Conservation (phyloP, 768 basidiomycete species). For the Leccinellum albellum region DNA sequence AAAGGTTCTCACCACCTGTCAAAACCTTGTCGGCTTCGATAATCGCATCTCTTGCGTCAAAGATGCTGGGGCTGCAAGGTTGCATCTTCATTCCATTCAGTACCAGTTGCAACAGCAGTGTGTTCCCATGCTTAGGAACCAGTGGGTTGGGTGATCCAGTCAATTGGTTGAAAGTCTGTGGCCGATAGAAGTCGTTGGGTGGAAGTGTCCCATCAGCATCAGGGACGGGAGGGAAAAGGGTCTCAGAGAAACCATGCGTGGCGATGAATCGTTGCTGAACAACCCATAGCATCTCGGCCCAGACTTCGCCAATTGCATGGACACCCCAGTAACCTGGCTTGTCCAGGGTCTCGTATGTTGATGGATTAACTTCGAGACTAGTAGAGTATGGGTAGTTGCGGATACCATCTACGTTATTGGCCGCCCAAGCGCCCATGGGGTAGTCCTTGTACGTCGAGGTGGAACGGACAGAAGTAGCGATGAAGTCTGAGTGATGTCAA, state of each 20-base stretch:
- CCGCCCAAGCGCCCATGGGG: constrained; percentile 94
- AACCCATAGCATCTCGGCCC: constrained; percentile 90
- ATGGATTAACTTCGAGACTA: constrained; percentile 76
- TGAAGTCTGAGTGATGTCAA: constrained; percentile 49
- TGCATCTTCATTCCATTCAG: constrained; percentile 94
- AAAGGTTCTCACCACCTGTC: constrained; percentile 91
- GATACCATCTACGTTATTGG: constrained; percentile 72
- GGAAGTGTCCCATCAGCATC: constrained; percentile 61
- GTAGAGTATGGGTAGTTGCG: constrained; percentile 87
- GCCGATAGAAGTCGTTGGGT: constrained; percentile 66
- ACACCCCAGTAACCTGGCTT: constrained; percentile 93
- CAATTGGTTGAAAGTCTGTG: constrained; percentile 29
- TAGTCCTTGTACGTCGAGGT: constrained; percentile 69
- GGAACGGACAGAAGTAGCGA: constrained; percentile 85
- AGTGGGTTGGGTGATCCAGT: constrained; percentile 40
- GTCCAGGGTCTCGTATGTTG: constrained; percentile 92
- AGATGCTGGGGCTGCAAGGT: constrained; percentile 86
- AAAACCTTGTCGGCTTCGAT: constrained; percentile 86
- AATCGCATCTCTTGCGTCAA: constrained; percentile 86
- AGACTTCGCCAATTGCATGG: constrained; percentile 90
- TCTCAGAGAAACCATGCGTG: constrained; percentile 77
- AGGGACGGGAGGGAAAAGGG: constrained; percentile 77
- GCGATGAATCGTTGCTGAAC: constrained; percentile 68
- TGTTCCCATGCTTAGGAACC: constrained; percentile 90
- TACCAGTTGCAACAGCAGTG: constrained; percentile 79